These are phyloP conservation scores for Xylaria flabelliformis DNA, from an alignment of 495 filamentous ascomycete genomes.

Conservation along the genomic window DNA sequence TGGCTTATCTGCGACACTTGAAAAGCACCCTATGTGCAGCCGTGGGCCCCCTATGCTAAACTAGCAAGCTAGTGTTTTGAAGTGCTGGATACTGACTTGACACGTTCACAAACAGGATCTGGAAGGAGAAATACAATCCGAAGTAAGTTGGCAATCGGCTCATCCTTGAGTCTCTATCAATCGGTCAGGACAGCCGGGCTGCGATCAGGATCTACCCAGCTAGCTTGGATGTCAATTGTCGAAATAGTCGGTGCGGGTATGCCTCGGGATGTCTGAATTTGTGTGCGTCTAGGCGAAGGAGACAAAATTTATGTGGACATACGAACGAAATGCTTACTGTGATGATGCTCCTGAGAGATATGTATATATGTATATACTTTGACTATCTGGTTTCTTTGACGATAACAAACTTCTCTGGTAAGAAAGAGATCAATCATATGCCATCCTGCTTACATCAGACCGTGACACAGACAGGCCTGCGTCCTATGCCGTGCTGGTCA, in stretches of 20 bases:
- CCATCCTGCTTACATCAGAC: background rate
- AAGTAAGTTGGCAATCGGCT: conserved; percentile 17
- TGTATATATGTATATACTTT: conserved; percentile 7
- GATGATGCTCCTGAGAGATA: background rate
- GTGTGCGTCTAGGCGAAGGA: background rate
- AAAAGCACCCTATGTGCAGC: conserved; percentile 27
- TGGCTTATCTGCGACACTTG: conserved; percentile 27
- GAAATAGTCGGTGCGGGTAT: conserved; percentile 7
- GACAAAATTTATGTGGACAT: conserved; percentile 1
- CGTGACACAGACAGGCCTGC: background rate
- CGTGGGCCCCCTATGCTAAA: conserved; percentile 17
- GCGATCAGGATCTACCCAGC: background rate
- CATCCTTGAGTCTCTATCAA: conserved; percentile 10
- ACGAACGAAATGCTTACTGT: conserved; percentile 13
- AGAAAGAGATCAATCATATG: background rate
- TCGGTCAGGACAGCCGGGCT: conserved; percentile 2
- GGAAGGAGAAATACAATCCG: conserved; percentile 93
- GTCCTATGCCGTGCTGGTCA: background rate
- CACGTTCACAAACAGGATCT: conserved; percentile 70
- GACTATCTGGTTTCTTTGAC: background rate
- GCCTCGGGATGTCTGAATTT: background rate
- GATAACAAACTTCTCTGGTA: background rate
- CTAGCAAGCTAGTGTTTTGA: conserved; percentile 25
- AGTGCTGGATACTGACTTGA: conserved; percentile 33
- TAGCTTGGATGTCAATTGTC: background rate